phyloP scores from a whole-genome alignment of 139 green algal species.

The Chlorella vulgaris region DNA sequence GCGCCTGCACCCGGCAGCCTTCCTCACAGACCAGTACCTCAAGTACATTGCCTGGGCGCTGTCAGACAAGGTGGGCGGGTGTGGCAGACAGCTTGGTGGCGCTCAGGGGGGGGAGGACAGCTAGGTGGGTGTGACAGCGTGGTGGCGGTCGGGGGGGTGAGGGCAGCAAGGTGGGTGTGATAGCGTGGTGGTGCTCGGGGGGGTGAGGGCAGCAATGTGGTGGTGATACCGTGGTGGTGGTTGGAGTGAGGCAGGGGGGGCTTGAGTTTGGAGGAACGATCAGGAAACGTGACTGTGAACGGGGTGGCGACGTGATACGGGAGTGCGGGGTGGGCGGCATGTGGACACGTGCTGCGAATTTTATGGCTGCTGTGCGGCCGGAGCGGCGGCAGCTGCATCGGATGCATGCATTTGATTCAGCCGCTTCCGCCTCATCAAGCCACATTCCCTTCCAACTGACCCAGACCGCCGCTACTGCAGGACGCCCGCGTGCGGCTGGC shows the following conservation, averaged over 20 bases:
- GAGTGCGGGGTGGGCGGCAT: no score
- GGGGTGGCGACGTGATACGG: no score
- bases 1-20: conserved; percentile 66
- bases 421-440: no score
- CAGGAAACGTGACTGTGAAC: no score
- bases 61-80: conserved; percentile 80
- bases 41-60: conserved; percentile 98
- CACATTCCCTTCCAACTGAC: no score
- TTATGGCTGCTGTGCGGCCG: no score
- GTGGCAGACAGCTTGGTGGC: neutral
- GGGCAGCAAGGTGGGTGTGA: neutral
- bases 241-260: no score
- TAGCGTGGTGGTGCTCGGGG: neutral
- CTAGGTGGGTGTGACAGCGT: neutral
- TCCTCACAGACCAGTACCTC: conserved; percentile 87
- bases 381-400: no score
- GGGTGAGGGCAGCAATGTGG: neutral
- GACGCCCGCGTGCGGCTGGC: conserved; percentile 62
- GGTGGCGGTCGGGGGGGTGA: neutral
- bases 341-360: no score
- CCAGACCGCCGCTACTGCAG: conserved; percentile 25
- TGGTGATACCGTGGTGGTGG: no score
- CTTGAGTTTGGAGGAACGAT: no score
- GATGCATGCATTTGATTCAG: no score
- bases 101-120: neutral